Base-by-base conservation (phyloP, 2,329 filamentous ascomycete species). In the Neonectria punicea region DNA sequence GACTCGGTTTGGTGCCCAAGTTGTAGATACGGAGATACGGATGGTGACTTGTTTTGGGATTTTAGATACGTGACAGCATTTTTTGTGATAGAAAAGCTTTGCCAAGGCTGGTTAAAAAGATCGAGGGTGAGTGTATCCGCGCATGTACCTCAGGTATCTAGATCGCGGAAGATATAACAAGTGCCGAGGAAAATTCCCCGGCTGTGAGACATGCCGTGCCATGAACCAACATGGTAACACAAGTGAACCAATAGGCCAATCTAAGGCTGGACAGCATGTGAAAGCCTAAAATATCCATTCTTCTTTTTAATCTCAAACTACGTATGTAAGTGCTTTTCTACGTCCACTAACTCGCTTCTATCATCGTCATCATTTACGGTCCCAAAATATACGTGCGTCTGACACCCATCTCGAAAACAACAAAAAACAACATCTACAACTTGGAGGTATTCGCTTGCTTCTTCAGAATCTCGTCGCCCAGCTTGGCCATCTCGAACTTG, bases 401-500 rank as follows among this genome's bases (percentile, higher is more conserved):
- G 34, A 50, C 32, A 28, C 47, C n/a, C 47, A 32, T 16, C 28
- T 47, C 18, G n/a, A 36, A 53, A 57, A 44, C 11, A 13, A 34
- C 44, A 32, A 36, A 22, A 28, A 34, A 36, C 41, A 53, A 43
- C 13, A 16, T 49, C 56, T 78, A 87, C 68, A 86, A 73, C 77
- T 82, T 85, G 53, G 83, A 80, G 22, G 78, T 77, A n/a, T 80
- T 79, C 63, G 79, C 78, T 64, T 80, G 80, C 72, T 82, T 85
- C 67, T 82, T 79, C 73, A 90, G 72, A 22, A 90, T 76, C 68
- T 88, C 83, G 63, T 87, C 84, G 0, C 85, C 86, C 41, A 87
- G 69, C 75, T 83, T 80, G 5, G 86, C 86, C 84, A 89, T 86
- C 80, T 89, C 86, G 70, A 86, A 89, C 80, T 92, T 92, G 72